Percentiles rank a stretch among this genome's conserved stretches.
These are phyloP conservation scores for Wickerhamomyces chaumierensis DNA, from an alignment of 805 yeast genomes.

Conservation along the genomic window DNA sequence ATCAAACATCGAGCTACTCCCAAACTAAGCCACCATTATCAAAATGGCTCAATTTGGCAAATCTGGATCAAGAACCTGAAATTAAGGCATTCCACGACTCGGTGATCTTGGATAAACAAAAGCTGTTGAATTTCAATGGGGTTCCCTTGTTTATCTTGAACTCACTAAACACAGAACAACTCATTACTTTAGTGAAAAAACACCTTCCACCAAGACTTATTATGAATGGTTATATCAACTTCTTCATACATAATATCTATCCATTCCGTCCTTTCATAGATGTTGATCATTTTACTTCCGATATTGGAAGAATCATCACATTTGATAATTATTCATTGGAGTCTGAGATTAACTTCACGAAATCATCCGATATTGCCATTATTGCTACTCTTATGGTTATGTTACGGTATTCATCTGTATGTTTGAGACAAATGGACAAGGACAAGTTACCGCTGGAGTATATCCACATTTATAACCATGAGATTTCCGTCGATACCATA, in stretches of 20 bases:
- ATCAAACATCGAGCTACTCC: no score
- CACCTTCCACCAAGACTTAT: slow-evolving; percentile 22
- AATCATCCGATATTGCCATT: slow-evolving; percentile 27
- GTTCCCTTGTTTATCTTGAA: slow-evolving; percentile 7
- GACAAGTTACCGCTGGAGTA: slow-evolving; percentile 7
- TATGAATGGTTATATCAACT: slow-evolving; percentile 25
- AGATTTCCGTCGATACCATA: slow-evolving; percentile 26
- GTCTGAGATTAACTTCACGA: slow-evolving; percentile 20
- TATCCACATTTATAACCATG: slow-evolving; percentile 16
- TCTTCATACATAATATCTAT: slow-evolving; percentile 32
- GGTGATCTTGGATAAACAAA: slow-evolving; percentile 5
- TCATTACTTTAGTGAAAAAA: slow-evolving; percentile 21
- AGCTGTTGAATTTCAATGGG: slow-evolving; percentile 1
- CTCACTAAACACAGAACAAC: slow-evolving; percentile 10
- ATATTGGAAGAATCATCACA: slow-evolving; percentile 25
- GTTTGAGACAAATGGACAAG: slow-evolving; percentile 9
- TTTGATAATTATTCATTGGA: slow-evolving; percentile 20
- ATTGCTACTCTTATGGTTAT: slow-evolving; percentile 29
- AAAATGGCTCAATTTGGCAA: no score
- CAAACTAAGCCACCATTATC: no score
- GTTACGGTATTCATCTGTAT: slow-evolving; percentile 27
- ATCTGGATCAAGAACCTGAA: slow-evolving; percentile 7
- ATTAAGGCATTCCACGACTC: slow-evolving; percentile 4
- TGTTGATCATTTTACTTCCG: slow-evolving; percentile 21
- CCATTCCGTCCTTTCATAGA: slow-evolving; percentile 36